These are phyloP conservation scores for Acanthamoeba rhysodes DNA, from an alignment of 208 protist genomes.

Conservation along the genomic window DNA sequence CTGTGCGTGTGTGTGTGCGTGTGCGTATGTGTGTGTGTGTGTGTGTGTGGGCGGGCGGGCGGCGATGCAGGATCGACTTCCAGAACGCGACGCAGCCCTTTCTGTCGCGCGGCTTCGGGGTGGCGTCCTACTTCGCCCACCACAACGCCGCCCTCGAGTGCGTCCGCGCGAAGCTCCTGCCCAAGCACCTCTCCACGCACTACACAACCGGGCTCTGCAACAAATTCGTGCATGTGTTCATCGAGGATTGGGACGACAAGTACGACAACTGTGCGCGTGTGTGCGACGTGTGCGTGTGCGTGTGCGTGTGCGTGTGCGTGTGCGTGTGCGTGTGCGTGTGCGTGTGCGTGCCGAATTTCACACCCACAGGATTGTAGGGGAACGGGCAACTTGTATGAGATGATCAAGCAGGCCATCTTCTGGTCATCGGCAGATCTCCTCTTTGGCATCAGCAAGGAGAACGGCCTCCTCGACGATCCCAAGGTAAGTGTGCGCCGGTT, in stretches of 20 bases:
- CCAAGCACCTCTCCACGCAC: constrained; percentile 22
- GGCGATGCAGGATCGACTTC: constrained; percentile 51
- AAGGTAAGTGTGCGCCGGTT: neutral
- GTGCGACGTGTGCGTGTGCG: too few species aligned
- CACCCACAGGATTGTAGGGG: neutral
- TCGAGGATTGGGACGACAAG: constrained; percentile 48
- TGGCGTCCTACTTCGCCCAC: constrained; percentile 63
- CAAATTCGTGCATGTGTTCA: neutral
- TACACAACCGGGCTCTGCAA: constrained; percentile 45
- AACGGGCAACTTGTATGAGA: neutral
- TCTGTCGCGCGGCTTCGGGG: constrained; percentile 42
- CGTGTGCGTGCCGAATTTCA: neutral
- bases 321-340: too few species aligned
- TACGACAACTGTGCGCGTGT: neutral
- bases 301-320: too few species aligned
- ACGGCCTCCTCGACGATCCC: constrained; percentile 3
- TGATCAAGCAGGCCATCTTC: constrained; percentile 69
- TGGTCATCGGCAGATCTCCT: constrained; percentile 44
- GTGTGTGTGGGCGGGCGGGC: neutral
- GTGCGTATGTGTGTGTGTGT: too few species aligned
- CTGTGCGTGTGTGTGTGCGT: too few species aligned
- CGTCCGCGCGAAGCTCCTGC: constrained; percentile 32
- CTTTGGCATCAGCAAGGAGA: constrained; percentile 66
- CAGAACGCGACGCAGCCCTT: constrained; percentile 70
- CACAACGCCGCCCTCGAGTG: constrained; percentile 52